A percentile compares a stretch with the other conserved stretches of the same genome.
phyloP scores from a whole-genome alignment of 2,329 filamentous ascomycete species.

The Tolypocladium tundrense region DNA sequence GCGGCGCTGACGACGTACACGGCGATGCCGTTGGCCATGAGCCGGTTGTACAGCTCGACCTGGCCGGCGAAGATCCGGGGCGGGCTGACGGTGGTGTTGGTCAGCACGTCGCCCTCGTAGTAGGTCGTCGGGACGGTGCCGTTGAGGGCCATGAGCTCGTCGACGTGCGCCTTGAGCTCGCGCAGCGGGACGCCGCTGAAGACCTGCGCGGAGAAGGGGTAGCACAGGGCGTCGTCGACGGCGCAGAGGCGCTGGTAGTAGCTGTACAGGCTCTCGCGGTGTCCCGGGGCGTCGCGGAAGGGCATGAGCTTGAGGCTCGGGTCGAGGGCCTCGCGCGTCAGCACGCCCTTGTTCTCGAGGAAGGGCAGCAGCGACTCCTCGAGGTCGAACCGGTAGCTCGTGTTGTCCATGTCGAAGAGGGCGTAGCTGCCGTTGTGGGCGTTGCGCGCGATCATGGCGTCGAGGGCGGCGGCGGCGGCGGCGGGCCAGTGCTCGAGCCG shows the following conservation, averaged over 20 bases:
- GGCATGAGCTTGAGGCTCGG: conserved; percentile 28
- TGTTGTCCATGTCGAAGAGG: conserved; percentile 36
- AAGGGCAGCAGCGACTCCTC: conserved; percentile 33
- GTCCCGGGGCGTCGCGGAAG: conserved; percentile 26
- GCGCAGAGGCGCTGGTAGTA: conserved; percentile 34
- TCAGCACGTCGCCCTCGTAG: conserved; percentile 21
- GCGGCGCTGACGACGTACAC: conserved; percentile 32
- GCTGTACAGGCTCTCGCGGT: conserved; percentile 32
- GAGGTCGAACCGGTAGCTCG: conserved; percentile 29
- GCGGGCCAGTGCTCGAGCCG: conserved; percentile 23
- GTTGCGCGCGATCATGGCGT: conserved; percentile 26
- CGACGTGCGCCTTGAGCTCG: conserved; percentile 34
- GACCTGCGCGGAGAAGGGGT: conserved; percentile 31
- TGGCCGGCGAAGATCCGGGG: conserved; percentile 29
- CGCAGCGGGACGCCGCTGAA: conserved; percentile 31
- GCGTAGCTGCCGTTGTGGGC: conserved; percentile 26
- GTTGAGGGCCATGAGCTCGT: conserved; percentile 34
- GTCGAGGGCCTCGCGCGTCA: conserved; percentile 30
- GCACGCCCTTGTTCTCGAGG: conserved; percentile 28
- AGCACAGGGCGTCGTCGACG: conserved; percentile 29
- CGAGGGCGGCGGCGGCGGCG: conserved; percentile 21
- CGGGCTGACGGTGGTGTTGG: conserved; percentile 16
- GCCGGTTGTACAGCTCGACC: conserved; percentile 30
- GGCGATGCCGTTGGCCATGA: conserved; percentile 31
- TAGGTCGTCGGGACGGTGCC: conserved; percentile 24